Base-by-base conservation (phyloP, 2,329 filamentous ascomycete species). In the Pseudocercospora crystallina region DNA sequence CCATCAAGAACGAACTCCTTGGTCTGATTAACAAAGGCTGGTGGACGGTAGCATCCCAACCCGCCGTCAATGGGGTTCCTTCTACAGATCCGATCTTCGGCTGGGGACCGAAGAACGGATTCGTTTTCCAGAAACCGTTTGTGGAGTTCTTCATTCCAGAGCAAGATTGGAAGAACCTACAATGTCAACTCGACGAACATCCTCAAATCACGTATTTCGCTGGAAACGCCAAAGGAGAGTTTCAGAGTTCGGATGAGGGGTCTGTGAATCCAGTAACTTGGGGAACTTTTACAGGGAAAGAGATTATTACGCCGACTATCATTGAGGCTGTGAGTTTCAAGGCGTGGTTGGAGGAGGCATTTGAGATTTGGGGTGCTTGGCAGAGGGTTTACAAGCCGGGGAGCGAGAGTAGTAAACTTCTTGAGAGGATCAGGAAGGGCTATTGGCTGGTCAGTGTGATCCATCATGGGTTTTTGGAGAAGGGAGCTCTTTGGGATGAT, bases 41-140 rank as follows among this genome's bases (percentile, higher is more conserved):
- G 89, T 96, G 91, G 91, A 96, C 91, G 2, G 86, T 99, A 3
- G 94, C 94, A 3, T 95, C 89, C 3, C 94, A 99, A 68, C 94
- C 94, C 3, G 89, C 92, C 12, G 90, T 96, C 50, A 95, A 96
- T 67, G 90, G 91, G 36, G 73, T 91, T 14, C 81, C 80, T 32
- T 95, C 88, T 26, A 82, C 80, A 41, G 83, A 99, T 68, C 73
- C 80, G 3, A 82, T 89, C 14, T 96, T 95, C 63, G 94, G 94
- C 57, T 99, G 94, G 94, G 94, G 94, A 1, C 94, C 94, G 0
- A 82, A 81, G 43, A 85, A 91, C 63, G 94, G 94, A 13, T 97
- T 95, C 69, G 90, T 97, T 41, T 99, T 96, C 76, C 94, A 99
- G 67, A 99, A 97, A 59, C 87, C 92, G 0, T 99, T 99, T 70